phyloP scores from a whole-genome alignment of 345 rosid species.

The Cardiospermum halicacabum region DNA sequence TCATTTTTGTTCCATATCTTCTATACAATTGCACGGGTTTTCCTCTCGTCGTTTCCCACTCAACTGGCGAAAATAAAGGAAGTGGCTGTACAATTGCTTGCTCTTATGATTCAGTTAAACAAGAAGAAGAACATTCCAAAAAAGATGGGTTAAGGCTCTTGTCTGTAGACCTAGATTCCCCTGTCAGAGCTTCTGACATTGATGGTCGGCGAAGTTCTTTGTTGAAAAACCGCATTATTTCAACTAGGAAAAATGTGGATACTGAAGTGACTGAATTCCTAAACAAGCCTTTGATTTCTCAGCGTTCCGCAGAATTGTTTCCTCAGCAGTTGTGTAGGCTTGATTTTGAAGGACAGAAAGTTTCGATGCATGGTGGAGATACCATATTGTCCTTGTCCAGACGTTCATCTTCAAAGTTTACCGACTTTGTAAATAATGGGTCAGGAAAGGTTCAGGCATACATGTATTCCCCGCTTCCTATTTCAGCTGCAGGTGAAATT shows the following conservation, averaged over 20 bases:
- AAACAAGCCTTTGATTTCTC: conserved; percentile 31
- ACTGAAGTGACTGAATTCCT: conserved; percentile 26
- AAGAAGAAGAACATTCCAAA: conserved; percentile 37
- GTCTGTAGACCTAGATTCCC: conserved; percentile 39
- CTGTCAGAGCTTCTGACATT: conserved; percentile 26
- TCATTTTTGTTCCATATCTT: conserved; percentile 68
- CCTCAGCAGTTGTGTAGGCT: conserved; percentile 22
- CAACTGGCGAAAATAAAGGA: conserved; percentile 45
- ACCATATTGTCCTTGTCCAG: conserved; percentile 30
- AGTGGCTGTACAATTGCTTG: conserved; percentile 54
- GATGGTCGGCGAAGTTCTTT: conserved; percentile 31
- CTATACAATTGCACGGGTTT: conserved; percentile 80
- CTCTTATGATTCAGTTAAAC: conserved; percentile 60
- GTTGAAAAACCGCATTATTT: conserved; percentile 33
- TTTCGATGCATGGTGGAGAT: conserved; percentile 25
- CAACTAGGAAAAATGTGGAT: conserved; percentile 25
- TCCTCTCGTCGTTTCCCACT: conserved; percentile 61
- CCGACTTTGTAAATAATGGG: conserved; percentile 32
- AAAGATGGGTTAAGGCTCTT: conserved; percentile 68
- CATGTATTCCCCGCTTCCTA: conserved; percentile 62
- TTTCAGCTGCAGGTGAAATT: conserved; percentile 46
- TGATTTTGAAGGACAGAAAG: conserved; percentile 26
- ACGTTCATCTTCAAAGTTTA: conserved; percentile 30
- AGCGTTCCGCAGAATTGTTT: conserved; percentile 19
- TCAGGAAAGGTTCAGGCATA: conserved; percentile 58